Base-by-base conservation (phyloP, 345 rosid genomes). In the Brassica incana region DNA sequence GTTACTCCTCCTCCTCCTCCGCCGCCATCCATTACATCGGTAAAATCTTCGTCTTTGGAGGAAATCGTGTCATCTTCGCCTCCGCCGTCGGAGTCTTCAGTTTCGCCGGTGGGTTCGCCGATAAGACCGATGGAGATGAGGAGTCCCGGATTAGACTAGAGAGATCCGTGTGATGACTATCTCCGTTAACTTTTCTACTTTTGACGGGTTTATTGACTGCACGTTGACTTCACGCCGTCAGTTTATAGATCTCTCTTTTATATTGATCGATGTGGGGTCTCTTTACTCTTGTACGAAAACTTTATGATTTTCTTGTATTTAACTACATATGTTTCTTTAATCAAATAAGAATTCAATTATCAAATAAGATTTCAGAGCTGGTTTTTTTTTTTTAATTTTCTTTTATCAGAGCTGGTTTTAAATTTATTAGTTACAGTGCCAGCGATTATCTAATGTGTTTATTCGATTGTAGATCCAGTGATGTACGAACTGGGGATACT, bases 211-310 rank as follows among this genome's bases (percentile, higher is more conserved):
- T 71, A 75, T 71, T 65, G 73, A 63, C 72, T 70, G 67, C 72
- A 70, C 77, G 80, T 80, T 75, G 77, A 75, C 80, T 71, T 81
- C 3, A 81, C 83, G 80, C 73, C 77, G 83, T 81, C 77, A 76
- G 52, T 76, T 76, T 40, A 75, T 75, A 75, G 63, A 65, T 80
- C 11, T 32, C 65, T 36, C 64, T 29, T 71, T 71, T 50, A 35
- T 69, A 8, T 69, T 27, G 75, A 74, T 75, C 75, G 75, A 74
- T 58, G 72, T 74, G 75, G 70, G 52, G 8, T 11, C 20, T 79
- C 58, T 68, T 15, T 56, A 8, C 30, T 38, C 70, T 10, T 25
- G 54, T 36, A 38, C 8, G 54, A 69, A 79, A 52, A 27, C 36
- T 14, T 74, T 73, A 67, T 50, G 14, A 58, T 18, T 72, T 66